Conservation (phyloP, 148 eudicot genomes). For the Talinum fruticosum region DNA sequence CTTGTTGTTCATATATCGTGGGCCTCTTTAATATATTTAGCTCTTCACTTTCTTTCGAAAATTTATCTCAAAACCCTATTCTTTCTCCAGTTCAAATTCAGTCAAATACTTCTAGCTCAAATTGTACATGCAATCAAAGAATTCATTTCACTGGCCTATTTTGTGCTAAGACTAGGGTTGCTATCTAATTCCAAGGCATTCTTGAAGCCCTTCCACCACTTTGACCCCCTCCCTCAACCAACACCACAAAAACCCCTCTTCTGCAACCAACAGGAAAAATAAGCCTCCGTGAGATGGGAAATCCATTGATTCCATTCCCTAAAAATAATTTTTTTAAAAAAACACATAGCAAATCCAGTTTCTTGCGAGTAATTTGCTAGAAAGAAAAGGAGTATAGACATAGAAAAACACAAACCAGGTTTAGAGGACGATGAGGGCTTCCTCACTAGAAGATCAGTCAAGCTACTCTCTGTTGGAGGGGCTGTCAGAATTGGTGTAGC, state of each 20-base stretch:
- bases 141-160: background rate
- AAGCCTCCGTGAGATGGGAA: background rate
- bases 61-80: background rate
- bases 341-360: conserved; percentile 3
- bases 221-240: background rate
- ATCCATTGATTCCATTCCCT: no score
- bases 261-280: background rate
- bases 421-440: conserved; percentile 60
- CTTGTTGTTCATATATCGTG: background rate
- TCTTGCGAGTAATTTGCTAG: background rate
- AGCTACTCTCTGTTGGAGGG: conserved; percentile 65
- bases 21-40: background rate
- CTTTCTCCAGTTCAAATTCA: background rate
- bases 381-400: background rate
- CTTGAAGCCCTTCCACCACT: background rate
- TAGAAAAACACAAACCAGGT: conserved; percentile 28
- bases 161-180: background rate
- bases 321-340: no score
- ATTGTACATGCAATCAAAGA: background rate
- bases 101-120: background rate
- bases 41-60: background rate
- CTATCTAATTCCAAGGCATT: background rate
- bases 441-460: conserved; percentile 89
- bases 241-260: background rate
- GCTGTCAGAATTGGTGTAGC: conserved; percentile 69